Percentiles rank a stretch among this genome's conserved stretches.
phyloP scores from a whole-genome alignment of 2,329 filamentous ascomycete genomes.

The Annulohypoxylon truncatum region DNA sequence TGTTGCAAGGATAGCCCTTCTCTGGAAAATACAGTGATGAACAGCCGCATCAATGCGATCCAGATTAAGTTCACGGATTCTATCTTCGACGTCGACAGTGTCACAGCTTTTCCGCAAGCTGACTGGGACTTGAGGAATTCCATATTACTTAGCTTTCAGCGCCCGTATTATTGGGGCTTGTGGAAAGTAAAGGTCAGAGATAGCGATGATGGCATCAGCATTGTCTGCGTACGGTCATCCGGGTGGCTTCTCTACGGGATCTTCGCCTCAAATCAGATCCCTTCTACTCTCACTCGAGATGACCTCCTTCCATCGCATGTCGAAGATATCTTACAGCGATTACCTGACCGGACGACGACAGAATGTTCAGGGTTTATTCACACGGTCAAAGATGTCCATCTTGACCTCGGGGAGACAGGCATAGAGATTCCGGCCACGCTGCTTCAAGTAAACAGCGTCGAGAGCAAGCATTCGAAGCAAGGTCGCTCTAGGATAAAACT shows the following conservation, averaged over 20 bases:
- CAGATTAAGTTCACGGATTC: slow-evolving; percentile 39
- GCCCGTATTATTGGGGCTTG: slow-evolving; percentile 43
- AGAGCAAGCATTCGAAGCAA: slow-evolving; percentile 1
- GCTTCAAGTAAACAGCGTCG: slow-evolving; percentile 36
- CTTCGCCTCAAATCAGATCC: slow-evolving; percentile 36
- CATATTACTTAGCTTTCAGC: slow-evolving; percentile 42
- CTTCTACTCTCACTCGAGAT: slow-evolving; percentile 24
- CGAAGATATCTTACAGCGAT: slow-evolving; percentile 35
- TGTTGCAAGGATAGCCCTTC: slow-evolving; percentile 36
- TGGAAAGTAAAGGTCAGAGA: slow-evolving; percentile 36
- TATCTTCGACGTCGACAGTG: slow-evolving; percentile 38
- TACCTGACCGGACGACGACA: slow-evolving; percentile 33
- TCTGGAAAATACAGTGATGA: slow-evolving; percentile 35
- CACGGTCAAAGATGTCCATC: slow-evolving; percentile 30
- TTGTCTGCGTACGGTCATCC: slow-evolving; percentile 41
- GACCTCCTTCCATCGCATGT: slow-evolving; percentile 41
- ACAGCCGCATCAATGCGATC: slow-evolving; percentile 40
- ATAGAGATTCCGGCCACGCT: slow-evolving; percentile 32
- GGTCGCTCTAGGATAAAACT: slow-evolving; percentile 1
- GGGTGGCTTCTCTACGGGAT: slow-evolving; percentile 43
- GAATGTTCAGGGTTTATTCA: slow-evolving; percentile 35
- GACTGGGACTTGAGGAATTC: slow-evolving; percentile 45
- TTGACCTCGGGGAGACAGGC: slow-evolving; percentile 33
- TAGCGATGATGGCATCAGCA: slow-evolving; percentile 38
- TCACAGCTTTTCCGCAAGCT: slow-evolving; percentile 35